These are phyloP conservation scores for Moringa oleifera DNA, from an alignment of 345 rosid species.

Conservation along the genomic window DNA sequence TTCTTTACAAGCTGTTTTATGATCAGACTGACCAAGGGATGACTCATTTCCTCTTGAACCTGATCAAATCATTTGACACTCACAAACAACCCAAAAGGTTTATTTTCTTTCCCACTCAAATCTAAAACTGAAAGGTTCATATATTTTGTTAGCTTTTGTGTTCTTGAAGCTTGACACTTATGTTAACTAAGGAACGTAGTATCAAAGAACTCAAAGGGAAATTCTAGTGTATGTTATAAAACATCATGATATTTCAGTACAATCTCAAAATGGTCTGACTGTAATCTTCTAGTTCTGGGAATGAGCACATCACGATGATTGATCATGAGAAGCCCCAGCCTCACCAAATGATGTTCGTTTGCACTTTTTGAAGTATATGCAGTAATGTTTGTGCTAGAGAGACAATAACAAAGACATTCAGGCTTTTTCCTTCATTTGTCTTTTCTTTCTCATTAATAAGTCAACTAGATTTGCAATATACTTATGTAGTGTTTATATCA, in stretches of 20 bases:
- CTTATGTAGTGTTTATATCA: no score
- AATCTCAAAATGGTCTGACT: no score
- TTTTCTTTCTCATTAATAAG: no score
- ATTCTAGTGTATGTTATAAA: neutral
- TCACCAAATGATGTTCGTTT: neutral
- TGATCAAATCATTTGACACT: slow-evolving; percentile 64
- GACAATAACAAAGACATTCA: neutral
- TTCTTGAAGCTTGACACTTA: neutral
- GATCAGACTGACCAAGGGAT: slow-evolving; percentile 94
- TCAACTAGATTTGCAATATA: no score
- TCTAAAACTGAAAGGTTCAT: neutral
- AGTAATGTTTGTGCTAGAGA: neutral
- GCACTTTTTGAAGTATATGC: neutral
- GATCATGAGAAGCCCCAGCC: neutral
- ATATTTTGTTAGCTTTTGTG: neutral
- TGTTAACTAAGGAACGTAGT: neutral
- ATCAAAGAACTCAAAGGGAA: no score
- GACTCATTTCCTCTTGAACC: slow-evolving; percentile 84
- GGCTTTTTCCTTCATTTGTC: neutral
- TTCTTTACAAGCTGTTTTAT: slow-evolving; percentile 91
- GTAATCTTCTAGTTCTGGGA: neutral
- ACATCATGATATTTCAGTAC: neutral
- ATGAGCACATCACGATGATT: neutral
- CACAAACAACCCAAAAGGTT: slow-evolving; percentile 90
- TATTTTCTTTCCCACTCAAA: slow-evolving; percentile 15